Conservation (phyloP, 2,329 filamentous ascomycete species). For the Beauveria asiatica region DNA sequence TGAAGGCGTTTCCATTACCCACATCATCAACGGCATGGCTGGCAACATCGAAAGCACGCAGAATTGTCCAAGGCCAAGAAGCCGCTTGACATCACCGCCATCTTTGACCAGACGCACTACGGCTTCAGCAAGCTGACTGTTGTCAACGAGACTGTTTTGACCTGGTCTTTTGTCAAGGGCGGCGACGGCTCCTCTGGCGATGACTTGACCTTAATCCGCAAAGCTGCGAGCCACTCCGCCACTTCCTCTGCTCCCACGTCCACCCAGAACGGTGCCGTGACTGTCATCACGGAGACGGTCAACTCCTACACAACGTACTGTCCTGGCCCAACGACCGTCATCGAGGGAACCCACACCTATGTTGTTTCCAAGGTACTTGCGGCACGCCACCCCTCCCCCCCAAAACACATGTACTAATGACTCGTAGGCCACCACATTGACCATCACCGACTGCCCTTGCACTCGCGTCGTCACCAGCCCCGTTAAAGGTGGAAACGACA, state of each 20-base stretch:
- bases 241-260: not conserved
- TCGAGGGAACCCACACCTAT: constrained; percentile 51
- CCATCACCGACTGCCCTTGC: constrained; percentile 57
- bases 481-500: not conserved
- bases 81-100: constrained; percentile 31
- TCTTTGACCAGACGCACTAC: constrained; percentile 36
- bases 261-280: constrained; percentile 17
- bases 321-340: constrained; percentile 50
- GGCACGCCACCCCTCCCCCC: no score
- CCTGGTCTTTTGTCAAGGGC: constrained; percentile 39
- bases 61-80: constrained; percentile 25
- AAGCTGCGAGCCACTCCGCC: not conserved
- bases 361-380: constrained; percentile 38
- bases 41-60: constrained; percentile 44
- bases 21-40: constrained; percentile 44
- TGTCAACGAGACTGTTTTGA: constrained; percentile 29
- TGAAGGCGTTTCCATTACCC: constrained; percentile 38
- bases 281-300: constrained; percentile 51
- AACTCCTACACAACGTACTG: constrained; percentile 58
- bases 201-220: constrained; percentile 19
- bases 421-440: constrained; percentile 47
- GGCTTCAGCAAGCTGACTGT: constrained; percentile 34
- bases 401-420: no score
- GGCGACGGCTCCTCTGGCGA: constrained; percentile 30
- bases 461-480: constrained; percentile 36